Conservation (phyloP, 352 stramenopile genomes). For the Aphanomyces astaci region DNA sequence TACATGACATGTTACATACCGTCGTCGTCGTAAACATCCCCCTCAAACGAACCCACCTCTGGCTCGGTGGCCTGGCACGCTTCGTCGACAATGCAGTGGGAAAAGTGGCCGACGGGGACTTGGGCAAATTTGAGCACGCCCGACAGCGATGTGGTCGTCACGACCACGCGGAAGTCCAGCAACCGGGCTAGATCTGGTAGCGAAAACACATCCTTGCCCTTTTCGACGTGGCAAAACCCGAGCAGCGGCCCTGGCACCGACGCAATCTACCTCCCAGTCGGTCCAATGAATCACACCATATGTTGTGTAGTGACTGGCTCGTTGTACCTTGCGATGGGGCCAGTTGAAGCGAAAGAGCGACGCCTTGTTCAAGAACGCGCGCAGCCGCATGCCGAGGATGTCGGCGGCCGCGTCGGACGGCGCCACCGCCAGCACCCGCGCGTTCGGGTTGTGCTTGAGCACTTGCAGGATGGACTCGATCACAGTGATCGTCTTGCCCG, state of each 20-base stretch:
- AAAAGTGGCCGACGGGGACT: neutral
- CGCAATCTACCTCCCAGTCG: constrained; percentile 10
- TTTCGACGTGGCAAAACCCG: neutral
- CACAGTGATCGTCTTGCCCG: constrained; percentile 35
- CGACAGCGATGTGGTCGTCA: neutral
- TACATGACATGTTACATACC: neutral
- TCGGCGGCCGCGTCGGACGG: constrained; percentile 27
- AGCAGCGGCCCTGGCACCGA: neutral
- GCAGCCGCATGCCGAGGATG: constrained; percentile 9
- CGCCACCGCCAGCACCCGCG: constrained; percentile 26
- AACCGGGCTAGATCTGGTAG: neutral
- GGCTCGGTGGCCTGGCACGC: constrained; percentile 17
- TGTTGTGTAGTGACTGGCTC: neutral
- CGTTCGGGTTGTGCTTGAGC: constrained; percentile 2
- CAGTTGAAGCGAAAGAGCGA: constrained; percentile 11
- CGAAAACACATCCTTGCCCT: constrained; percentile 8
- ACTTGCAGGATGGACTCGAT: constrained; percentile 35
- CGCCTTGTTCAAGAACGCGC: neutral
- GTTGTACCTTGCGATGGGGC: neutral
- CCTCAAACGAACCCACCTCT: neutral
- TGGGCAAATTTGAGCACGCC: neutral
- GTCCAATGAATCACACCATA: too few species aligned
- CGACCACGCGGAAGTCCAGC: neutral
- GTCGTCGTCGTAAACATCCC: too few species aligned
- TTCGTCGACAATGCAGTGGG: constrained; percentile 14